Base-by-base conservation (phyloP, 2,329 filamentous ascomycete genomes). In the Sporothrix euskadiensis region DNA sequence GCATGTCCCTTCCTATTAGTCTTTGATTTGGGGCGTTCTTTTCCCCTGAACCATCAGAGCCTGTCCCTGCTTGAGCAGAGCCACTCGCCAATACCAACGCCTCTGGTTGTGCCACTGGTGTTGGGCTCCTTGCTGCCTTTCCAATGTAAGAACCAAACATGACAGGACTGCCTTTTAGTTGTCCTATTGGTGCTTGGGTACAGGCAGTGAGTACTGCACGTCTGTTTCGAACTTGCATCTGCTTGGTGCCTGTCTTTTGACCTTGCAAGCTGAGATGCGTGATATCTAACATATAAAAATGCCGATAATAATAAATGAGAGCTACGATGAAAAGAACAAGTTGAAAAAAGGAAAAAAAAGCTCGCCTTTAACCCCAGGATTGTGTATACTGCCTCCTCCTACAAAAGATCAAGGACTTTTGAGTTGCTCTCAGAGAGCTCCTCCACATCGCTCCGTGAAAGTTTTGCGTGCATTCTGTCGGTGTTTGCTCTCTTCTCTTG, bases 361-460 rank as follows among this genome's bases (percentile, higher is more conserved):
- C 41, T 44, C 41, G 41, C 7, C 12, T 9, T 14, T 44, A 44
- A 3, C 9, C 3, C 12, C 41, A 44, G 4, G 7, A 44, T 3
- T 44, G 41, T 44, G 41, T 44, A 44, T 22, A 22, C 52, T 30
- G 12, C 52, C 9, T 10, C 8, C 22, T 30, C 22, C n/a, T 26
- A 56, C 52, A 56, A 22, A 22, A n/a, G 52, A 59, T 32, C 54
- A 35, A 35, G 14, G 14, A 59, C 22, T 66, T 30, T 41, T 22
- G 5, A 41, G 39, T 52, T 41, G 63, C 66, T 65, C 47, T 71
- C 57, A 59, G 47, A 49, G 22, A 66, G 77, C 80, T 81, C 83
- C 79, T 81, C 80, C 81, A 79, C 79, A 77, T 76, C 78, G 7
- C 77, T 79, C 73, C 72, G 79, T 81, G 26, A 26, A 26, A 26